Evolutionary conservation across 495 filamentous ascomycete genomes (phyloP).

Genomic region (Evernia prunastri): DNA sequence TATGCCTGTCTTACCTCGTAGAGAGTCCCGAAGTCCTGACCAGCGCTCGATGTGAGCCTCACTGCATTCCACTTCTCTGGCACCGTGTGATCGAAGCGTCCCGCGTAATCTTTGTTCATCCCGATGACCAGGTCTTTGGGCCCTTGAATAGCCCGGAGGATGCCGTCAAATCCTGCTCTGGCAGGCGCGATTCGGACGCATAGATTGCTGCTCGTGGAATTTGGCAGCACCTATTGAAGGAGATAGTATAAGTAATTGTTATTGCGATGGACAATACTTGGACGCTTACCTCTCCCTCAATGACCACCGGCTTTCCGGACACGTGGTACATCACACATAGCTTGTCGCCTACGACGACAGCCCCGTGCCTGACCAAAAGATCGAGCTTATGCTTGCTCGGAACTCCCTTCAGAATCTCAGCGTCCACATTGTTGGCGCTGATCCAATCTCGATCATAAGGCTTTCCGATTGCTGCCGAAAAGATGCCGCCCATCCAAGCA

Average conservation of each 20-base stretch:
- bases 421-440: neutral
- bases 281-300: neutral
- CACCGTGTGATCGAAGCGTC: neutral
- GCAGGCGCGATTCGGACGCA: neutral
- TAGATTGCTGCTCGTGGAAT: neutral
- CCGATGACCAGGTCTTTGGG: neutral
- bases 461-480: neutral
- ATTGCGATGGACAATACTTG: neutral
- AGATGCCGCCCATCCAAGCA: neutral
- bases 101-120: neutral
- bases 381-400: neutral
- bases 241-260: neutral
- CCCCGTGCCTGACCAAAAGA: neutral
- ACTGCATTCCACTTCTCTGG: neutral
- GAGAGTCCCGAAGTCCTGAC: neutral
- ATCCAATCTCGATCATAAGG: neutral
- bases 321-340: neutral
- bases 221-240: neutral
- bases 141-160: neutral
- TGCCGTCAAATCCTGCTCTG: neutral
- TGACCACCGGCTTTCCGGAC: neutral
- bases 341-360: neutral
- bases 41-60: neutral
- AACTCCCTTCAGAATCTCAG: neutral
- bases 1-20: neutral